These are phyloP conservation scores for Alternaria longipes DNA, from an alignment of 2,329 filamentous ascomycete genomes.

Conservation along the genomic window DNA sequence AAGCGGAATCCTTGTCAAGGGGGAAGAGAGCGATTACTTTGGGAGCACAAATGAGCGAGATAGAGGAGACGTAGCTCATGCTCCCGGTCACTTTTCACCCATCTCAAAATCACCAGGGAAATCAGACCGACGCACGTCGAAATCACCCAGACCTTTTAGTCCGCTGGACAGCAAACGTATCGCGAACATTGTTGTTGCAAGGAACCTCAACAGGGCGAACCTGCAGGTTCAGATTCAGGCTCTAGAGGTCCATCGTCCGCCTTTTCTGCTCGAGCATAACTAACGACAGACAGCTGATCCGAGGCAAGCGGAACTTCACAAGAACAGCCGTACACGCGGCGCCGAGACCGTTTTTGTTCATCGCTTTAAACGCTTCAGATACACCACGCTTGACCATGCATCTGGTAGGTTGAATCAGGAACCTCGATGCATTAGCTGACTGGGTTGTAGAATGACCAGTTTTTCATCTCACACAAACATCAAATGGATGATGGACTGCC, in stretches of 20 bases:
- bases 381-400: constrained; percentile 53
- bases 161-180: constrained; percentile 65
- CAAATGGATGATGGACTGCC: constrained; percentile 74
- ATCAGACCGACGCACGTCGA: constrained; percentile 34
- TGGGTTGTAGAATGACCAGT: constrained; percentile 77
- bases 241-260: constrained; percentile 59
- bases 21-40: constrained; percentile 38
- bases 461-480: constrained; percentile 90
- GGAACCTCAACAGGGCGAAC: constrained; percentile 78
- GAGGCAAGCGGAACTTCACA: constrained; percentile 79
- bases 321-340: constrained; percentile 76
- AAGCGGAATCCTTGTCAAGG: constrained; percentile 68
- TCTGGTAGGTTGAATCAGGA: constrained; percentile 41
- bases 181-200: constrained; percentile 83
- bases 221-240: constrained; percentile 83
- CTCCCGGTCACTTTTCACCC: constrained; percentile 23
- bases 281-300: constrained; percentile 70
- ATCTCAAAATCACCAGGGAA: constrained; percentile 28
- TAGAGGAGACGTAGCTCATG: constrained; percentile 26
- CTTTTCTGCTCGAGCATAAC: not conserved
- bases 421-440: constrained; percentile 52
- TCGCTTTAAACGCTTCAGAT: constrained; percentile 70
- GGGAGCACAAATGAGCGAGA: constrained; percentile 17
- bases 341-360: constrained; percentile 80
- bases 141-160: constrained; percentile 41